Conservation (phyloP, 805 yeast genomes). For the Lipomyces yamadae region DNA sequence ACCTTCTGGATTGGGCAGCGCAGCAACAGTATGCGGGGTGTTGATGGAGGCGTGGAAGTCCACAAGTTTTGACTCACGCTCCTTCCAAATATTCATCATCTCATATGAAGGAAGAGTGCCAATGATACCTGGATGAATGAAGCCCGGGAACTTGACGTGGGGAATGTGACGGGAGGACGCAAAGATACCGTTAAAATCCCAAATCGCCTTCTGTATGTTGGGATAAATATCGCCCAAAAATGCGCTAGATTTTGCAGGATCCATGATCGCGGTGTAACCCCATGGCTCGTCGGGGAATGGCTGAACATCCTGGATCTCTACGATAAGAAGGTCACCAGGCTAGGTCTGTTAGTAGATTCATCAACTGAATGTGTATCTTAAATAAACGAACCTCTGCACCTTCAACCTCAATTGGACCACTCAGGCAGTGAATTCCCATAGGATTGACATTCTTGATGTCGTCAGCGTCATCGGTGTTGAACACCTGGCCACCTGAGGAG, state of each 20-base stretch:
- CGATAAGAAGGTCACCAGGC: slow-evolving; percentile 55
- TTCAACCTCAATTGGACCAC: slow-evolving; percentile 55
- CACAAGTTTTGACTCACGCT: slow-evolving; percentile 50
- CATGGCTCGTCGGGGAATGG: slow-evolving; percentile 59
- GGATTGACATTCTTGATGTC: slow-evolving; percentile 55
- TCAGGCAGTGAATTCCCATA: slow-evolving; percentile 53
- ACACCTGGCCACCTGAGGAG: slow-evolving; percentile 61
- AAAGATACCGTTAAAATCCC: slow-evolving; percentile 58
- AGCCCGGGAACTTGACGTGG: slow-evolving; percentile 55
- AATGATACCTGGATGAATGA: slow-evolving; percentile 58
- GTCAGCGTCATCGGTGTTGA: slow-evolving; percentile 55
- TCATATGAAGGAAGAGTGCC: slow-evolving; percentile 56
- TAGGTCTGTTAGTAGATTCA: slow-evolving; percentile 25
- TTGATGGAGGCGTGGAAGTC: slow-evolving; percentile 40
- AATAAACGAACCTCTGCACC: slow-evolving; percentile 46
- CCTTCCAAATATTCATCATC: slow-evolving; percentile 53
- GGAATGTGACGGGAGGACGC: slow-evolving; percentile 58
- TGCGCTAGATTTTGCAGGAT: slow-evolving; percentile 57
- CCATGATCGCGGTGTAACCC: slow-evolving; percentile 60
- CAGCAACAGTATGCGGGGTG: slow-evolving; percentile 46
- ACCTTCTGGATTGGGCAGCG: slow-evolving; percentile 48
- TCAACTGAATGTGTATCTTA: neutral
- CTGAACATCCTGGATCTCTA: slow-evolving; percentile 58
- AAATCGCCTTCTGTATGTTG: slow-evolving; percentile 58
- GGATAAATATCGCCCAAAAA: slow-evolving; percentile 56